Conservation (phyloP, 2,329 filamentous ascomycete genomes). For the Sporothrix pallida region DNA sequence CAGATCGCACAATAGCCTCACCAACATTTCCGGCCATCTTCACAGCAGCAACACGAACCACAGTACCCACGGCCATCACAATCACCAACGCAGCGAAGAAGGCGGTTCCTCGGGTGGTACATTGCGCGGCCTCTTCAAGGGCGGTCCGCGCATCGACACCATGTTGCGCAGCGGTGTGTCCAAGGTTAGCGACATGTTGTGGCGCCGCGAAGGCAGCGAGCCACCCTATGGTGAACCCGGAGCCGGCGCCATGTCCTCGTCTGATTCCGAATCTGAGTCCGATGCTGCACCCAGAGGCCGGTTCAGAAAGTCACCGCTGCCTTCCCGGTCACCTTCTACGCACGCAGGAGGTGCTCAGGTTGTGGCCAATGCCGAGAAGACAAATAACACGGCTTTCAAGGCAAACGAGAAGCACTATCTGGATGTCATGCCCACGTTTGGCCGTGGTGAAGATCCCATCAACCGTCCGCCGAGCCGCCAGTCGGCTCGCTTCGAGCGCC, state of each 20-base stretch:
- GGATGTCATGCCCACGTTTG: conserved; percentile 59
- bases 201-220: conserved; percentile 56
- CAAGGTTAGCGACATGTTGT: conserved; percentile 62
- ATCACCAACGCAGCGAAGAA: conserved; percentile 35
- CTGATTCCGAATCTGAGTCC: conserved; percentile 54
- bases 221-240: neutral
- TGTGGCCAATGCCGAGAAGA: conserved; percentile 36
- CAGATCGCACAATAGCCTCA: conserved; percentile 56
- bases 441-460: conserved; percentile 36
- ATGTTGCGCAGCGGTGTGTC: conserved; percentile 67
- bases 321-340: conserved; percentile 43
- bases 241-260: conserved; percentile 39
- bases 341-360: neutral
- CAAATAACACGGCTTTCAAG: conserved; percentile 7
- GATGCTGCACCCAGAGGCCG: conserved; percentile 51
- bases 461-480: conserved; percentile 47
- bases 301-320: conserved; percentile 43
- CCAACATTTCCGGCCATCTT: conserved; percentile 59
- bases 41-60: conserved; percentile 56
- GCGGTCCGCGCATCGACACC: conserved; percentile 71
- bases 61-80: conserved; percentile 55
- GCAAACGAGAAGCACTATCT: conserved; percentile 53
- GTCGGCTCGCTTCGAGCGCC: conserved; percentile 54
- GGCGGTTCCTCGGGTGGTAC: conserved; percentile 6
- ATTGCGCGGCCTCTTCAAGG: conserved; percentile 30